Conservation (phyloP, 306 rosid species). For the Dryas alaskensis region DNA sequence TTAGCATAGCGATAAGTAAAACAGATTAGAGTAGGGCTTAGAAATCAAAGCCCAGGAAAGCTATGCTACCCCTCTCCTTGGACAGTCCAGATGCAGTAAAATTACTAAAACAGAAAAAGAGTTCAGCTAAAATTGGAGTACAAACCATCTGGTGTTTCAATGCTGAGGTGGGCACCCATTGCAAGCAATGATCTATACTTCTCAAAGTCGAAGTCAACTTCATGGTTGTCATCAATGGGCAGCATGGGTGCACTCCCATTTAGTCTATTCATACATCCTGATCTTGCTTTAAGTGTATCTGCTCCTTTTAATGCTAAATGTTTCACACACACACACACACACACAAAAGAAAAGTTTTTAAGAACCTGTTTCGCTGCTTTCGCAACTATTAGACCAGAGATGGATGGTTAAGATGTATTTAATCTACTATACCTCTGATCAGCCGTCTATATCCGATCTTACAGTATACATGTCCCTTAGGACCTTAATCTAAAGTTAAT, state of each 20-base stretch:
- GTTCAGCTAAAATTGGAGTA: neutral
- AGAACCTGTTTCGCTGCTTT: neutral
- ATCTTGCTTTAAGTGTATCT: slow-evolving; percentile 72
- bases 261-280: slow-evolving; percentile 63
- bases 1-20: neutral
- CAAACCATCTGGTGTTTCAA: slow-evolving; percentile 83
- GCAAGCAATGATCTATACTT: slow-evolving; percentile 59
- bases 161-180: slow-evolving; percentile 56
- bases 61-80: neutral
- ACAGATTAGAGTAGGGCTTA: neutral
- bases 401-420: neutral
- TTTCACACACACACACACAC: neutral
- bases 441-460: too few species aligned
- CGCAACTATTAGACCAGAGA: neutral
- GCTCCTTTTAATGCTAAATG: slow-evolving; percentile 77
- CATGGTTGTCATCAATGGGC: slow-evolving; percentile 66
- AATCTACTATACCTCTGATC: too few species aligned
- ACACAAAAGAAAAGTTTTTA: neutral
- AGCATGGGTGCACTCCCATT: slow-evolving; percentile 60
- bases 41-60: neutral
- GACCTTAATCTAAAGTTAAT: too few species aligned
- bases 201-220: slow-evolving; percentile 61
- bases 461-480: too few species aligned
- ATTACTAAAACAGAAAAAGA: neutral
- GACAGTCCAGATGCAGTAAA: neutral